phyloP scores from a whole-genome alignment of 257 asterid species.

The Agastache rugosa region DNA sequence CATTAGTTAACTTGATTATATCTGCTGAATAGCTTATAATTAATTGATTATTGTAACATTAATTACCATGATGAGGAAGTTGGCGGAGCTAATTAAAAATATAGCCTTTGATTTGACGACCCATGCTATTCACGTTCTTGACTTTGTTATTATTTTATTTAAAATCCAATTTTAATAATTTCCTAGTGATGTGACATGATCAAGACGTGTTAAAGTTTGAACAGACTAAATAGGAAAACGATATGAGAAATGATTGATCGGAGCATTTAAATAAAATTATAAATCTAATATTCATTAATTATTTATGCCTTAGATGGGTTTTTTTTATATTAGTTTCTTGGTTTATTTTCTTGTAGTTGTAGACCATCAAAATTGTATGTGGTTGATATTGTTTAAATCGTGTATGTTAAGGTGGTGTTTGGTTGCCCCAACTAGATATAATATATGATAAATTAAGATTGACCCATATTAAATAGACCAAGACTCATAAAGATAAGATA shows the following conservation, averaged over 20 bases:
- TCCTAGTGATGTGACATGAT: neutral
- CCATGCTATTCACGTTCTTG: slow-evolving; percentile 18
- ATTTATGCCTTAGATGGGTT: too few relatives aligned
- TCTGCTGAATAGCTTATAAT: neutral
- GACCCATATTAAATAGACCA: too few relatives aligned
- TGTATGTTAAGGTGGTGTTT: too few relatives aligned
- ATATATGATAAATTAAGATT: too few relatives aligned
- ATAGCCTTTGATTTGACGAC: neutral
- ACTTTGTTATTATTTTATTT: neutral
- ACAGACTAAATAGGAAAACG: neutral
- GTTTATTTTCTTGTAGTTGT: too few relatives aligned
- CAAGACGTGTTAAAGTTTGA: neutral
- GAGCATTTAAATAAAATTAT: too few relatives aligned
- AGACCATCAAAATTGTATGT: too few relatives aligned
- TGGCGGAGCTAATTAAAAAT: slow-evolving; percentile 1
- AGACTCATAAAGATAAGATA: too few relatives aligned
- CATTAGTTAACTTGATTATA: neutral
- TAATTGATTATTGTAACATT: neutral
- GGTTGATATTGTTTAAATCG: too few relatives aligned
- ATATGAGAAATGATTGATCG: neutral
- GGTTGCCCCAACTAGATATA: too few relatives aligned
- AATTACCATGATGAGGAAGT: neutral
- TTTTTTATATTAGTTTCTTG: too few relatives aligned
- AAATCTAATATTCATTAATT: too few relatives aligned
- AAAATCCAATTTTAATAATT: neutral